Base-by-base conservation (phyloP, 2,329 filamentous ascomycete species). In the Diplodia sapinea region DNA sequence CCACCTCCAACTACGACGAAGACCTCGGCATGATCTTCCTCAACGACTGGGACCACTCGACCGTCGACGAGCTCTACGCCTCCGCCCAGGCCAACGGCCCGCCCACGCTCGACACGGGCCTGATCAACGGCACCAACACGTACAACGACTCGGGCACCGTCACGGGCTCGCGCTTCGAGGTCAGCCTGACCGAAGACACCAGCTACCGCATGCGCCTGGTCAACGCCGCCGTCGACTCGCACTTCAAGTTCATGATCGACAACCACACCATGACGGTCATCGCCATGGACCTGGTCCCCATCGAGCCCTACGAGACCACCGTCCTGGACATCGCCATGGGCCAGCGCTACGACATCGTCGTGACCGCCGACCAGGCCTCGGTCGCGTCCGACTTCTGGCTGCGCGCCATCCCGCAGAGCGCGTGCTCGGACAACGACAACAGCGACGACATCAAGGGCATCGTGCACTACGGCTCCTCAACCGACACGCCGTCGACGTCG, bases 141-240 rank as follows among this genome's bases (percentile, higher is more conserved):
- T 63, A 62, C 43, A 69, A 64, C 54, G 55, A 61, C 47, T 43
- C 68, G 6, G 68, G 49, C 31, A 69, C 66, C 50, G 52, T 66
- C 20, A 69, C 68, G 11, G 69, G 66, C 43, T 63, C 54, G 29
- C 31, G 79, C 66, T 72, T 72, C 50, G 75, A 73, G 64, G 75
- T 78, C 68, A 77, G 68, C 4, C 75, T 78, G 8, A 73, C 70
- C 17, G 84, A 79, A 13, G 84, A 84, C 67, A 84, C 82, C 75
- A 83, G 78, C 13, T 86, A 90, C 74, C 84, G 86, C 13, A 80
- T 86, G 17, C 83, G 88, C 1, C 79, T 90, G 65, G 82, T 89
- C 74, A 90, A 90, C 76, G 75, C 83, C 1, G 73, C 76, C 8
- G 74, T 77, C 17, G 76, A 79, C 66, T 72, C 67, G 6, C 70